These are phyloP conservation scores for Xerocomus potaroensis DNA, from an alignment of 768 basidiomycete species.

Conservation along the genomic window DNA sequence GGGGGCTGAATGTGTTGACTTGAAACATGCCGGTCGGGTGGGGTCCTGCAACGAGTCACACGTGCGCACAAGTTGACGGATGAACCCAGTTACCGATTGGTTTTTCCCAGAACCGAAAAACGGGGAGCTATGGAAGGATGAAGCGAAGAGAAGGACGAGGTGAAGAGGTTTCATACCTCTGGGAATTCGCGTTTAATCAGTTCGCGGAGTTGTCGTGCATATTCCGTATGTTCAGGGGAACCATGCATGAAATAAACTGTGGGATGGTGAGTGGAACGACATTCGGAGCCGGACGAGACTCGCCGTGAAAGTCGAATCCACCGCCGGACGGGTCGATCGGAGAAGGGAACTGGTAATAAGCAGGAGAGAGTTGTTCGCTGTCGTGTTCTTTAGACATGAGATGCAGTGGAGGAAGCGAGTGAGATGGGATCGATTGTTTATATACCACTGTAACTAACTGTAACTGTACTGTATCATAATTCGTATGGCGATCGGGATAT, in stretches of 20 bases:
- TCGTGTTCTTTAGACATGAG: too few relatives aligned
- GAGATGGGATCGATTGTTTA: too few relatives aligned
- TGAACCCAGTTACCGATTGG: constrained; percentile 45
- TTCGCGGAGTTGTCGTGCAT: constrained; percentile 55
- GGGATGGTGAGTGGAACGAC: neutral
- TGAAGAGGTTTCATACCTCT: constrained; percentile 39
- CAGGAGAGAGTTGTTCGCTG: constrained; percentile 34
- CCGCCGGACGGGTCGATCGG: constrained; percentile 52
- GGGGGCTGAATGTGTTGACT: constrained; percentile 61
- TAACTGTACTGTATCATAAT: too few relatives aligned
- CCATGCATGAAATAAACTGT: constrained; percentile 61
- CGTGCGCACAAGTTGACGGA: neutral
- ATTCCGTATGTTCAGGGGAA: constrained; percentile 39
- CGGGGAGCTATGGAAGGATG: constrained; percentile 42
- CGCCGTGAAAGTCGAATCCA: constrained; percentile 73
- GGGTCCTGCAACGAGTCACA: constrained; percentile 40
- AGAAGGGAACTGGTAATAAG: constrained; percentile 51
- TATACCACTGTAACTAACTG: too few relatives aligned
- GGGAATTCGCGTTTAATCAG: constrained; percentile 62
- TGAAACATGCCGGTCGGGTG: constrained; percentile 74
- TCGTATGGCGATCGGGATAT: too few relatives aligned
- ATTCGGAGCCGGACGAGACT: constrained; percentile 14
- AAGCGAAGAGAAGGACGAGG: neutral
- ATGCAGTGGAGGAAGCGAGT: too few relatives aligned
- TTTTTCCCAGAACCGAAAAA: constrained; percentile 59